A percentile compares a stretch with the other conserved stretches of the same genome.
phyloP scores from a whole-genome alignment of 805 yeast genomes.

The Starmerella cellae region DNA sequence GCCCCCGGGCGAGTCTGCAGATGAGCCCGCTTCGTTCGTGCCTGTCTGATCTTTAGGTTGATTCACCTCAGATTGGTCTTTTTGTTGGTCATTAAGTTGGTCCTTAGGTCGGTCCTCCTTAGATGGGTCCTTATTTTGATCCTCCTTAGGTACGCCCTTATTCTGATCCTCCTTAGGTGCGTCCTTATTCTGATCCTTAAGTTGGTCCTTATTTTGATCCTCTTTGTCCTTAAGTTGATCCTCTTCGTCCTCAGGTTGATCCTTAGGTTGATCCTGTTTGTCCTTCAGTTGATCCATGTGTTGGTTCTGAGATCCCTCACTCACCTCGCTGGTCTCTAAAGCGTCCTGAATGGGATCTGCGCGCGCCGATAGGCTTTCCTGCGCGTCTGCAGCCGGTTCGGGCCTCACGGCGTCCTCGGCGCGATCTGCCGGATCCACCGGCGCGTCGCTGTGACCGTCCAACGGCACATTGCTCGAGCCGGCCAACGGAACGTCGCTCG shows the following conservation, averaged over 20 bases:
- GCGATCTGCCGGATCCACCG: neutral
- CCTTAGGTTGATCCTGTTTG: neutral
- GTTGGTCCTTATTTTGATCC: no score
- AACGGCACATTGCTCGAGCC: slow-evolving; percentile 2
- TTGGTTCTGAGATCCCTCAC: no score
- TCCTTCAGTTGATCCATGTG: no score
- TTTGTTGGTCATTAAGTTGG: no score
- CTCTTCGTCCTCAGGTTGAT: neutral
- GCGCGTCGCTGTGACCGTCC: neutral
- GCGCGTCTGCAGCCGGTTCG: neutral
- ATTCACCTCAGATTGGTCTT: neutral
- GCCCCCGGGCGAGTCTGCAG: neutral
- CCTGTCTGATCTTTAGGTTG: neutral
- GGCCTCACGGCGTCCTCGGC: no score
- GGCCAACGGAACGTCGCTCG: neutral
- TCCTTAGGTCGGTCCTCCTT: no score
- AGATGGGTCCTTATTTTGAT: no score
- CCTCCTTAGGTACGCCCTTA: neutral
- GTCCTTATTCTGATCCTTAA: no score
- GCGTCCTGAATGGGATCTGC: neutral
- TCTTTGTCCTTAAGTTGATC: no score
- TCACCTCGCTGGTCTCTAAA: no score
- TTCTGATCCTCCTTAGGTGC: neutral
- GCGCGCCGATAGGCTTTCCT: neutral
- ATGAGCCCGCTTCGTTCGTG: neutral